Base-by-base conservation (phyloP, 805 yeast genomes). In the Nematodospora valgi region DNA sequence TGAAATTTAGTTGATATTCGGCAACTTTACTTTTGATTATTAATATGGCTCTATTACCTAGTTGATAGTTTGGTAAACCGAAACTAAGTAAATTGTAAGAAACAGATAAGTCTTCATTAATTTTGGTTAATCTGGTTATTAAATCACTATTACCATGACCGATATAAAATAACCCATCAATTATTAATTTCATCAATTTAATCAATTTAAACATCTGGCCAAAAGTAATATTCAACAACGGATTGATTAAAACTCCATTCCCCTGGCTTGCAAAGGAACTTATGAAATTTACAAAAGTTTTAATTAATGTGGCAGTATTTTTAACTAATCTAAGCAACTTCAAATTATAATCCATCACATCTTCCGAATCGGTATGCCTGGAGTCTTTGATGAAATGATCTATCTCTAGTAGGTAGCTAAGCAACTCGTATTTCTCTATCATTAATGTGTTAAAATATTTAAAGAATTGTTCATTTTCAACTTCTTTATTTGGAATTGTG, bases 281-380 rank as follows among this genome's bases (percentile, higher is more conserved):
- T n/a, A n/a, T n/a, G n/a, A n/a, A n/a, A n/a, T n/a, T n/a, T n/a
- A n/a, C n/a, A n/a, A n/a, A n/a, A n/a, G n/a, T n/a, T n/a, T n/a
- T n/a, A n/a, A n/a, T n/a, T n/a, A n/a, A n/a, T n/a, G n/a, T n/a
- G n/a, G n/a, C n/a, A n/a, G n/a, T n/a, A n/a, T n/a, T n/a, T n/a
- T 64, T 68, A 10, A 64, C 46, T 7, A 70, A 38, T 31, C 74
- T 47, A 13, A 59, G 51, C 12, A 69, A 46, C 39, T 68, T 68
- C 27, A 67, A 43, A 31, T 67, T 69, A 36, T 56, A 53, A 41
- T 72, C 76, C 29, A 51, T 43, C 11, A 52, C 34, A 12, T 53
- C 58, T 12, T 53, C 52, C 4, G 38, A 31, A 37, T 35, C 35
- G 13, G 30, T 19, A 32, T 24, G 14, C 20, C 17, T 30, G 5